A percentile compares a stretch with the other conserved stretches of the same genome.
phyloP scores from a whole-genome alignment of 208 protist species.

The Giardia duodenalis region DNA sequence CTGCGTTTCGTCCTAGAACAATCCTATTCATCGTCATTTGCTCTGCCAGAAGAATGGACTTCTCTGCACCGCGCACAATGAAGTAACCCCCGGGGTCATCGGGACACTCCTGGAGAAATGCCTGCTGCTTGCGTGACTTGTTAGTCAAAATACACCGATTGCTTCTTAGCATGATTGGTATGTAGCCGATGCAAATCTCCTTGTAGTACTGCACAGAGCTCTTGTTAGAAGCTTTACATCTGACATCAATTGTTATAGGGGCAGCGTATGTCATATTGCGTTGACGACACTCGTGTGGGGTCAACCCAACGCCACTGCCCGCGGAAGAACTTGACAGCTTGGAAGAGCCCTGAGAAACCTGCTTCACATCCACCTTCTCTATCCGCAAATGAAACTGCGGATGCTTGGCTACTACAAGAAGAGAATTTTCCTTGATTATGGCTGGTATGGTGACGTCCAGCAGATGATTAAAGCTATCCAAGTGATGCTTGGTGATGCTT shows the following conservation, averaged over 20 bases:
- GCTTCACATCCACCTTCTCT: background rate
- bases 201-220: conserved; percentile 47
- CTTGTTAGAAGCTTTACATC: conserved; percentile 59
- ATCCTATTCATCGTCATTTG: conserved; percentile 89
- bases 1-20: conserved; percentile 69
- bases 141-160: conserved; percentile 74
- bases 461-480: background rate
- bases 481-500: background rate
- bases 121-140: conserved; percentile 61
- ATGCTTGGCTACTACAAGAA: background rate
- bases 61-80: conserved; percentile 93
- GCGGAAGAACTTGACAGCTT: background rate
- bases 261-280: conserved; percentile 84
- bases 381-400: background rate
- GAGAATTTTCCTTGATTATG: background rate
- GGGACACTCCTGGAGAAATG: conserved; percentile 84
- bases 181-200: conserved; percentile 76
- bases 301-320: conserved; percentile 43
- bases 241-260: conserved; percentile 59
- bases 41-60: conserved; percentile 78
- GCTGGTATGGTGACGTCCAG: background rate
- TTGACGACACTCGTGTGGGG: conserved; percentile 76
- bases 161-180: conserved; percentile 97
- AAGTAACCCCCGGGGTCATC: conserved; percentile 97
- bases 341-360: background rate